phyloP scores from a whole-genome alignment of 106 monocot species.

The Ottelia alismoides region DNA sequence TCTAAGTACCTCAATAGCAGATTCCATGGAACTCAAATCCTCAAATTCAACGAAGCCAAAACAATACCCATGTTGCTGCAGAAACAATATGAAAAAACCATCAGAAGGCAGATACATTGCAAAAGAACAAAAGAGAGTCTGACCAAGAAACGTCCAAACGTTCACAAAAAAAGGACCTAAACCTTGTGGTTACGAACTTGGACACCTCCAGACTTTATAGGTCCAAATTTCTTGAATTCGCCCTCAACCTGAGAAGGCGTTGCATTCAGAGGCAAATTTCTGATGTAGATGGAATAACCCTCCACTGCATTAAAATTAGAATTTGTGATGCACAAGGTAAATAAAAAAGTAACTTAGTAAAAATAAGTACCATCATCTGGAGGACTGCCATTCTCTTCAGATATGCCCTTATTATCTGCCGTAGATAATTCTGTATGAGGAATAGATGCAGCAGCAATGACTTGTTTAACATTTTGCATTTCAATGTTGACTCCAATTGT shows the following conservation, averaged over 20 bases:
- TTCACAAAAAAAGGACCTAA: background rate
- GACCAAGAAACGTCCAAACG: background rate
- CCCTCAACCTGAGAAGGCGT: conserved; percentile 34
- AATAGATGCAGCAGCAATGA: no score
- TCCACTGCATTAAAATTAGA: no score
- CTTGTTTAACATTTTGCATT: no score
- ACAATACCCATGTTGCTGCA: conserved; percentile 17
- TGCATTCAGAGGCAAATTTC: conserved; percentile 48
- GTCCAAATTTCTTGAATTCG: conserved; percentile 57
- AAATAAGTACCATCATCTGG: no score
- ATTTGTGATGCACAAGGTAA: no score
- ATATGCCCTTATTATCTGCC: no score
- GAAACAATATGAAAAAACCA: background rate
- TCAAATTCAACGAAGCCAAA: conserved; percentile 30
- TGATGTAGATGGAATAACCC: conserved; percentile 53
- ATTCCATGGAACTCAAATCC: conserved; percentile 7
- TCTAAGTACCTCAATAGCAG: conserved; percentile 26
- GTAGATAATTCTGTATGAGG: no score
- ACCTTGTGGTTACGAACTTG: conserved; percentile 84
- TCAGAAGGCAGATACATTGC: background rate
- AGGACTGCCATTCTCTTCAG: no score
- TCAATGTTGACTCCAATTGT: no score
- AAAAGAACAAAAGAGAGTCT: background rate
- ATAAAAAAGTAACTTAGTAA: no score
- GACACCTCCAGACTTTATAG: conserved; percentile 60